Percentiles rank a stretch among this genome's conserved stretches.
Conservation (phyloP, 805 yeast genomes). For the Candida golubevii region DNA sequence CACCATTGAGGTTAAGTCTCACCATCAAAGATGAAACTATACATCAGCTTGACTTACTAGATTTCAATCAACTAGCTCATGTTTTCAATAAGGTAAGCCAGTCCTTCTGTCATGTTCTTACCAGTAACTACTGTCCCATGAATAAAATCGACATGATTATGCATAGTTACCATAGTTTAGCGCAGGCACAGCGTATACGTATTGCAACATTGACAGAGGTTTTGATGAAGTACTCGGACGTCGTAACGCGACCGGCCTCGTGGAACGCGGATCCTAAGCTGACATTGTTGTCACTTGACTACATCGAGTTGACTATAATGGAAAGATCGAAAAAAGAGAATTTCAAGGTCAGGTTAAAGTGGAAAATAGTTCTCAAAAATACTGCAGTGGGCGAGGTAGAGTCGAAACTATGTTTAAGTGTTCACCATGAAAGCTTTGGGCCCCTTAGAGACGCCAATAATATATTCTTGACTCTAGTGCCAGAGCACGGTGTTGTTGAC, state of each 20-base stretch:
- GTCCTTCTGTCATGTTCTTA: slow-evolving; percentile 18
- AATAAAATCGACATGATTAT: slow-evolving; percentile 27
- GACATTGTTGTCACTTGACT: slow-evolving; percentile 8
- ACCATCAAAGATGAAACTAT: slow-evolving; percentile 8
- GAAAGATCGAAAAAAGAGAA: background rate
- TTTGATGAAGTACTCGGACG: slow-evolving; percentile 15
- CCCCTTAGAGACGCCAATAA: slow-evolving; percentile 9
- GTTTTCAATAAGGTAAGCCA: slow-evolving; percentile 12
- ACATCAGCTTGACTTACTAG: slow-evolving; percentile 1
- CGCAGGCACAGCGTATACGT: slow-evolving; percentile 22
- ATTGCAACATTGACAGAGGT: slow-evolving; percentile 20
- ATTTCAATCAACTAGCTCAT: slow-evolving; percentile 2
- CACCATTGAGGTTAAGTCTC: slow-evolving; percentile 7
- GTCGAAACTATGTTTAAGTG: slow-evolving; percentile 4
- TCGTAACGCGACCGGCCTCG: slow-evolving; percentile 12
- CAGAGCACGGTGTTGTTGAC: slow-evolving; percentile 23
- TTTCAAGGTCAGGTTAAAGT: slow-evolving; percentile 9
- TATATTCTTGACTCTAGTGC: slow-evolving; percentile 20
- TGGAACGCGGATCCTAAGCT: slow-evolving; percentile 1
- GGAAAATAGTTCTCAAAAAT: slow-evolving; percentile 8
- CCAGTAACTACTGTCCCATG: slow-evolving; percentile 21
- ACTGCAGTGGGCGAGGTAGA: slow-evolving; percentile 7
- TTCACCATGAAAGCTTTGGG: slow-evolving; percentile 9
- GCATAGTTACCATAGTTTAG: slow-evolving; percentile 30
- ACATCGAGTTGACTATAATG: slow-evolving; percentile 10